These are phyloP conservation scores for Metarhizium humberi DNA, from an alignment of 2,329 filamentous ascomycete genomes.

Conservation along the genomic window DNA sequence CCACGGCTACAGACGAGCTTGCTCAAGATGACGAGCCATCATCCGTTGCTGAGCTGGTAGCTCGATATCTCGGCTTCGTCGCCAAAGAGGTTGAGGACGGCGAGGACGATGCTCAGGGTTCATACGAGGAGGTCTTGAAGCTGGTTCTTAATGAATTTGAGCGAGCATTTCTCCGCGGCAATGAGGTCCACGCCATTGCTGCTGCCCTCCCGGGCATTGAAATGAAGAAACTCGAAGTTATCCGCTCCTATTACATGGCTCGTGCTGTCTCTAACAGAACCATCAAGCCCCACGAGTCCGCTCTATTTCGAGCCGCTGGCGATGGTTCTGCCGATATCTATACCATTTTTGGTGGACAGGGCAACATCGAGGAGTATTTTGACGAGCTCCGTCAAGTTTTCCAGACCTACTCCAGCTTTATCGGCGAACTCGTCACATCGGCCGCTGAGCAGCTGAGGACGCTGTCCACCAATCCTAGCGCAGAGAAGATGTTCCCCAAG, in stretches of 20 bases:
- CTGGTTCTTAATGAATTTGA: slow-evolving; percentile 93
- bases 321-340: slow-evolving; percentile 81
- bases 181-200: slow-evolving; percentile 89
- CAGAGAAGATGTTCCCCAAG: slow-evolving; percentile 93
- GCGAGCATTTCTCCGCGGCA: slow-evolving; percentile 85
- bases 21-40: slow-evolving; percentile 99
- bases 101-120: slow-evolving; percentile 80
- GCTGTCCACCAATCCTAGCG: slow-evolving; percentile 72
- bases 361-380: slow-evolving; percentile 99
- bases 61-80: slow-evolving; percentile 85
- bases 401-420: slow-evolving; percentile 82
- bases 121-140: slow-evolving; percentile 87
- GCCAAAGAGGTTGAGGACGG: slow-evolving; percentile 84
- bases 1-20: slow-evolving; percentile 88
- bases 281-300: slow-evolving; percentile 89
- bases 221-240: slow-evolving; percentile 82
- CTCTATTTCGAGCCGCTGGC: slow-evolving; percentile 77
- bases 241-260: slow-evolving; percentile 85
- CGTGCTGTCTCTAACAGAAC: slow-evolving; percentile 74
- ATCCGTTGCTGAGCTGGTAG: slow-evolving; percentile 84
- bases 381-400: slow-evolving; percentile 91
- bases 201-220: slow-evolving; percentile 82
- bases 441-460: slow-evolving; percentile 82
- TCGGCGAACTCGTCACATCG: slow-evolving; percentile 72
- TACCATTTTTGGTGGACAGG: slow-evolving; percentile 92